phyloP scores from a whole-genome alignment of 176 grass and related monocot species.

The Triticum monococcum region DNA sequence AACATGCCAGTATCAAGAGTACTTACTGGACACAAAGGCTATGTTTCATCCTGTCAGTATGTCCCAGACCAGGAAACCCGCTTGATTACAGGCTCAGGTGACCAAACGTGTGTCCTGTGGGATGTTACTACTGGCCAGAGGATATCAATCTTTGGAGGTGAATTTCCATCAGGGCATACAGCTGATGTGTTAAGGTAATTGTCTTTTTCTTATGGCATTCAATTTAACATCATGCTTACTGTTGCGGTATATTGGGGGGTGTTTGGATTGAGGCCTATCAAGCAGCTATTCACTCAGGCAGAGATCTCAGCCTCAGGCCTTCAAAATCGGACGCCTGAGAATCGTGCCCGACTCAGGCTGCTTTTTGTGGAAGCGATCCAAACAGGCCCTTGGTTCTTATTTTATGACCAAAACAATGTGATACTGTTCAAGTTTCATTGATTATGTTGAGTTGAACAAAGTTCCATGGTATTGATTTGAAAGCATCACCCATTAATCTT shows the following conservation, averaged over 20 bases:
- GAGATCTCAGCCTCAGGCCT: too few relatives aligned
- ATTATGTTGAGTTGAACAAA: constrained; percentile 2
- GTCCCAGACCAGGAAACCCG: constrained; percentile 86
- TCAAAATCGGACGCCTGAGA: too few relatives aligned
- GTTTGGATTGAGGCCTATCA: too few relatives aligned
- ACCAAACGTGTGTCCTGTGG: constrained; percentile 93
- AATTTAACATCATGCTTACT: background rate
- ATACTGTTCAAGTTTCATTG: background rate
- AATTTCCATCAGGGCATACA: constrained; percentile 99
- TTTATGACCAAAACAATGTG: constrained; percentile 7
- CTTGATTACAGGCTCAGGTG: constrained; percentile 85
- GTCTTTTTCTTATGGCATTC: constrained; percentile 5
- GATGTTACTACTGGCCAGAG: constrained; percentile 97
- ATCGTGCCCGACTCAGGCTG: too few relatives aligned
- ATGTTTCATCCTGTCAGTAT: constrained; percentile 94
- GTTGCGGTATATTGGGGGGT: background rate
- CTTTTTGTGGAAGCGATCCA: too few relatives aligned
- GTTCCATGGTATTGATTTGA: background rate
- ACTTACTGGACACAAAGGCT: constrained; percentile 96
- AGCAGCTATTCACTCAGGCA: too few relatives aligned
- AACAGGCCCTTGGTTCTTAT: background rate
- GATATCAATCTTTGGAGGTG: constrained; percentile 94
- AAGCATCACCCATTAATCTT: background rate
- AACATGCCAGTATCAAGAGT: constrained; percentile 78
- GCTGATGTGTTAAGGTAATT: constrained; percentile 87